Evolutionary conservation across 2,329 filamentous ascomycete genomes (phyloP).

Genomic region (Hymenoscyphus albidus): DNA sequence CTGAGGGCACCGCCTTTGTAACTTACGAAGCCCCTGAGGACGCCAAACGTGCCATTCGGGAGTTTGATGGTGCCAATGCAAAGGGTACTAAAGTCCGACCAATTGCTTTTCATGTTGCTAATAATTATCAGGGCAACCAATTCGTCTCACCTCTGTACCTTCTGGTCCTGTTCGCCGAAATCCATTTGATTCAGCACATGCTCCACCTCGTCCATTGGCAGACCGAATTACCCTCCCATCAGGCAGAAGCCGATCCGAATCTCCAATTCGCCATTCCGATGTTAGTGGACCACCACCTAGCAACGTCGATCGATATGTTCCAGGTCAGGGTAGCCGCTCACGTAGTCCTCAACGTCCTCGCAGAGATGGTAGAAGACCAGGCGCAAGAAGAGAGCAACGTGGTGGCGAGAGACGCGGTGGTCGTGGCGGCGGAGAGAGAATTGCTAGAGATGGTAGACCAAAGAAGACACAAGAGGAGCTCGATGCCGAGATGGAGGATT

Average conservation of each 20-base stretch:
- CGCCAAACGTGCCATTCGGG: constrained; percentile 68
- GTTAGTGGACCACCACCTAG: constrained; percentile 33
- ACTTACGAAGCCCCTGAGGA: constrained; percentile 70
- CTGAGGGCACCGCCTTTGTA: constrained; percentile 78
- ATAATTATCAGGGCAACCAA: constrained; percentile 63
- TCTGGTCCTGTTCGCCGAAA: constrained; percentile 48
- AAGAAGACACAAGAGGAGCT: constrained; percentile 89
- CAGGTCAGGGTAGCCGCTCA: constrained; percentile 43
- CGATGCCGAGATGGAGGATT: constrained; percentile 96
- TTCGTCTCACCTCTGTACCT: constrained; percentile 65
- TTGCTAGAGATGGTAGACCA: constrained; percentile 49
- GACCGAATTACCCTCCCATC: constrained; percentile 53
- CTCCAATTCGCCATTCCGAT: constrained; percentile 42
- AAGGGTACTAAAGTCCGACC: constrained; percentile 52
- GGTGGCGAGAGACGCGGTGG: constrained; percentile 37
- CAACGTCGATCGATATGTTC: constrained; percentile 36
- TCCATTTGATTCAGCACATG: constrained; percentile 53
- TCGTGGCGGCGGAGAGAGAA: constrained; percentile 40
- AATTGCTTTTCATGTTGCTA: constrained; percentile 10
- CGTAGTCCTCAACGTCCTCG: constrained; percentile 57
- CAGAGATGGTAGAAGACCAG: constrained; percentile 51
- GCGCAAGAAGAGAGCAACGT: constrained; percentile 37
- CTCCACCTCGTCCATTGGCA: constrained; percentile 54
- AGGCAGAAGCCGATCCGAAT: constrained; percentile 59
- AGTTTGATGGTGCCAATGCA: constrained; percentile 88